phyloP scores from a whole-genome alignment of 2,329 filamentous ascomycete genomes.

The Trichoderma koningiopsis region DNA sequence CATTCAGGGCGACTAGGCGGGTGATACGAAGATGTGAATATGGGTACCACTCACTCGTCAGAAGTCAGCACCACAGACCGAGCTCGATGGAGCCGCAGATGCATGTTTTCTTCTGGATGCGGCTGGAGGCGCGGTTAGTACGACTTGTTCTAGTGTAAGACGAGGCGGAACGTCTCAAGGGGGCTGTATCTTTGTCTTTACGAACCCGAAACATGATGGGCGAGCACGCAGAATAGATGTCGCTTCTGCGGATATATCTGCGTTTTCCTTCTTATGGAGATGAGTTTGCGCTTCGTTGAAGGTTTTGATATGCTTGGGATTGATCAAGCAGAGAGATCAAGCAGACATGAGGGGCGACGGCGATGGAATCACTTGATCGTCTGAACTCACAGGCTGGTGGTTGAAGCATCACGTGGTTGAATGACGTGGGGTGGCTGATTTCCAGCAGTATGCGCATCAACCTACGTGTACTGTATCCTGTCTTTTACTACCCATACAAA shows the following conservation, averaged over 20 bases:
- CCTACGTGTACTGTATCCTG: not conserved
- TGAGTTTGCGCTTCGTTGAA: not conserved
- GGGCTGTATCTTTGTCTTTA: not conserved
- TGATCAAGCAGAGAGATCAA: not conserved
- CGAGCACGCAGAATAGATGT: not conserved
- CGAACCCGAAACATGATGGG: slow-evolving; percentile 31
- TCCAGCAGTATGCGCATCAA: not conserved
- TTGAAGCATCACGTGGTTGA: slow-evolving; percentile 1
- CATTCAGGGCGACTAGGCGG: not conserved
- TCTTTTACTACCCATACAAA: not conserved
- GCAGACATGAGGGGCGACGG: not conserved
- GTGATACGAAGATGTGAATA: not conserved
- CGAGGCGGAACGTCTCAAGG: not conserved
- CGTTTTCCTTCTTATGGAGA: not conserved
- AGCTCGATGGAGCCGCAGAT: slow-evolving; percentile 79
- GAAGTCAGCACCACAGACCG: slow-evolving; percentile 79
- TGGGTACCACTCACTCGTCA: slow-evolving; percentile 61
- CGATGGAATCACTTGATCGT: not conserved
- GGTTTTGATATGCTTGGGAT: not conserved
- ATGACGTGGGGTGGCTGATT: not conserved
- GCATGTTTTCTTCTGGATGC: slow-evolving; percentile 73
- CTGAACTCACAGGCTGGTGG: not conserved
- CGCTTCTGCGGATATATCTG: not conserved
- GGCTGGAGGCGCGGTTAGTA: slow-evolving; percentile 45
- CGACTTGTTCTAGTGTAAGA: not conserved